Evolutionary conservation across 352 stramenopile genomes (phyloP), one percentile per base, ranked within the genome.

Genomic region (Phytophthora cryptogea): DNA sequence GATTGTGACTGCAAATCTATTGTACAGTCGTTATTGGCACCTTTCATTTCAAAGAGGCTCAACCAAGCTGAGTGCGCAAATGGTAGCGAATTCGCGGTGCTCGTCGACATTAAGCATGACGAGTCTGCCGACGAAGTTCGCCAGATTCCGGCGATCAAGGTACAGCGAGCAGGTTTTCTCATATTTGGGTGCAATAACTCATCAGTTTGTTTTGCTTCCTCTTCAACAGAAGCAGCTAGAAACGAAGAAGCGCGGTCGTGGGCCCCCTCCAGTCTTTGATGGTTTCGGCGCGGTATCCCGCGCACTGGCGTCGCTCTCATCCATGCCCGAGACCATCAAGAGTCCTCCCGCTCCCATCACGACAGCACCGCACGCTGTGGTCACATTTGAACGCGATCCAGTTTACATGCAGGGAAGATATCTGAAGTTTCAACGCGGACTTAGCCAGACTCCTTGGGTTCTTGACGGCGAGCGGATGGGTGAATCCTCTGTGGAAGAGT

Each of bases 371-470:
- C 73, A 56, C 3, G 78, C 66, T 41, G 49, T 66, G 1, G 64
- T 76, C 2, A 71, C 68, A 23, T 65, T 95, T 11, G 80, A 93
- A 52, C 87, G 87, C 16, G 87, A 94, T 31, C 80, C 91, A 2
- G 76, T 97, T 17, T 97, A 94, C 61, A 58, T 98, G 30, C 80
- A 90, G 30, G 92, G 92, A 2, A 77, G 89, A 13, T 98, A 98
- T 76, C 75, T 94, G 45, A 98, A 98, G 68, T 90, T 90, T 54
- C 74, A 89, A 60, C 85, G 92, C 13, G 90, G 89, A 3, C 61
- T 98, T 42, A 96, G 86, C 56, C 92, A 98, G 68, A 96, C 88
- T 30, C 89, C 89, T 10, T 98, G 92, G 92, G 74, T 95, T 42
- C 65, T 98, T 14, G 89, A 97, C 20, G 89, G 87, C 16, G 60